Base-by-base conservation (phyloP, 2,329 filamentous ascomycete genomes). In the Cytospora chrysosperma region DNA sequence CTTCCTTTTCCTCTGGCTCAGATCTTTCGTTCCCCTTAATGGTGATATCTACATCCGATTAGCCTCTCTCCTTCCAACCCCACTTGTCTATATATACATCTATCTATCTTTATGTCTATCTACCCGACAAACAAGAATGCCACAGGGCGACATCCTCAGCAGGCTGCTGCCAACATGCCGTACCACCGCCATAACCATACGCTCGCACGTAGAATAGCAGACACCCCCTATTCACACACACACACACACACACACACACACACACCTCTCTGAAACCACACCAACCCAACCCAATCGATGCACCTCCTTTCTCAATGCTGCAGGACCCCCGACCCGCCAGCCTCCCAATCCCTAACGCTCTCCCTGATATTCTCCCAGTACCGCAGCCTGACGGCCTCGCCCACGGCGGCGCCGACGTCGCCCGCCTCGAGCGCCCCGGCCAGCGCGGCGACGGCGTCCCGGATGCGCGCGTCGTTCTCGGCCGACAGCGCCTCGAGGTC, bases 281-380 rank as follows among this genome's bases (percentile, higher is more conserved):
- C n/a, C n/a, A n/a, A n/a, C n/a, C n/a, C n/a, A n/a, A n/a, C n/a
- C n/a, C n/a, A n/a, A n/a, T n/a, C n/a, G n/a, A n/a, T n/a, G n/a
- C n/a, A n/a, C n/a, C n/a, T n/a, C n/a, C n/a, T n/a, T n/a, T n/a
- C 37, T 65, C 69, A 82, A 70, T 88, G 85, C 71, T 83, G 75
- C 68, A 87, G 69, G 52, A 85, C 80, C 60, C 83, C 73, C 8
- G 78, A 78, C 78, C 86, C 89, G 6, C 92, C 93, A 70, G 82
- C 86, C 81, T 97, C 92, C 93, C 94, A 97, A 67, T 88, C 85
- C 73, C 89, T 81, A 71, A 97, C 79, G 54, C 88, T 90, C 75
- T 96, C 90, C 67, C 87, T 84, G 66, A 98, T 88, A 76, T 93
- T 97, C 62, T 90, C 84, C 94, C 94, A 97, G 79, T 97, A 98